Evolutionary conservation across 345 rosid species (phyloP).

Genomic region (Iberis pinnata): DNA sequence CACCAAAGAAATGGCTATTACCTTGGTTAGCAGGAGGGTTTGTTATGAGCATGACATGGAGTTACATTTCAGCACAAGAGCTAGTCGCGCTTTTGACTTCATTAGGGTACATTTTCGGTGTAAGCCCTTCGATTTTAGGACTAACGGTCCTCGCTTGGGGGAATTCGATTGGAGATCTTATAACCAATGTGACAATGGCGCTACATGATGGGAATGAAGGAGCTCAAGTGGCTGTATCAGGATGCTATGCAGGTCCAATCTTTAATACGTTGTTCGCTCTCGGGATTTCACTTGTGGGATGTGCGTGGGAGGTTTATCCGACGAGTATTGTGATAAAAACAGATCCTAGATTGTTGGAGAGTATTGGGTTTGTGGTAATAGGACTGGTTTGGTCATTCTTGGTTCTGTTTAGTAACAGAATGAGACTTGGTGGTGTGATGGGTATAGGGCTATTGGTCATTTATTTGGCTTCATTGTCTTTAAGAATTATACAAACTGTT

Average conservation of each 20-base stretch:
- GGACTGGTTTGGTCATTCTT: constrained; percentile 85
- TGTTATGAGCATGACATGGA: constrained; percentile 83
- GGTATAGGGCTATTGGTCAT: constrained; percentile 73
- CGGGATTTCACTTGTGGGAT: constrained; percentile 56
- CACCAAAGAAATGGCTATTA: constrained; percentile 53
- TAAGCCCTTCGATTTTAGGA: constrained; percentile 74
- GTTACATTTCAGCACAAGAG: constrained; percentile 76
- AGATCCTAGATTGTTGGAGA: constrained; percentile 59
- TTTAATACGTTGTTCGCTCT: constrained; percentile 76
- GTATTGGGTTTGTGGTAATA: constrained; percentile 53
- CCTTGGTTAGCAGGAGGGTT: constrained; percentile 85
- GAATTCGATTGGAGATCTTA: constrained; percentile 78
- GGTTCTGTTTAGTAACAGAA: constrained; percentile 56
- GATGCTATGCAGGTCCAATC: constrained; percentile 92
- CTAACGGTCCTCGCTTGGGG: constrained; percentile 96
- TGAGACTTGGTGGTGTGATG: constrained; percentile 56
- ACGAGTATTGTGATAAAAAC: constrained; percentile 42
- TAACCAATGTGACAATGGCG: constrained; percentile 75
- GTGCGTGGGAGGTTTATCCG: constrained; percentile 58
- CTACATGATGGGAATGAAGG: constrained; percentile 70
- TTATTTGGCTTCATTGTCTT: constrained; percentile 57
- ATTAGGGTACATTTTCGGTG: constrained; percentile 54
- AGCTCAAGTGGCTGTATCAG: constrained; percentile 73
- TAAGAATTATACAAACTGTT: constrained; percentile 40
- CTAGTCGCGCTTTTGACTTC: constrained; percentile 67